Base-by-base conservation (phyloP, 2,329 filamentous ascomycete genomes). In the Microascus cirrosus region DNA sequence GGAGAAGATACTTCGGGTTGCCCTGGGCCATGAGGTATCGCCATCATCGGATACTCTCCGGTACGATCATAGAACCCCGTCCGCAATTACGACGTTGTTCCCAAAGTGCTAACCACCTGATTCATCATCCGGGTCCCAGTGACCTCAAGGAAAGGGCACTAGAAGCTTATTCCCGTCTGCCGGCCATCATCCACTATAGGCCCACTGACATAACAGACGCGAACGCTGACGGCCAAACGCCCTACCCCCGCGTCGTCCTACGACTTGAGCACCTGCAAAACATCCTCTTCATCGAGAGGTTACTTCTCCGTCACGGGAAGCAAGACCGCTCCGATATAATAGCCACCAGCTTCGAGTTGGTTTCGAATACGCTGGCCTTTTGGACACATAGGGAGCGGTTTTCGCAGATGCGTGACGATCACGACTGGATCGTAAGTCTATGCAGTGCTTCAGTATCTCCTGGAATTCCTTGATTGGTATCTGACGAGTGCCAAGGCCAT, bases 281-380 rank as follows among this genome's bases (percentile, higher is more conserved):
- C 45, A 69, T 80, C 2, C 84, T 86, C 59, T 74, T 85, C 11
- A 69, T 84, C 6, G 78, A 85, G 58, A 72, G 83, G 18, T 72
- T 84, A 0, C 67, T 85, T 10, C 70, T 79, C 24, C 80, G 78
- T 20, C 66, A 68, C 2, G 70, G 72, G 0, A 66, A 71, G 13
- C 62, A 67, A 0, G 69, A 71, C 10, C 67, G 71, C 10, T 71
- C 71, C 0, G 68, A 74, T 15, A 66, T 78, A 11, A 65, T 80
- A 7, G 65, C 71, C 1, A 70, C 74, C 24, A 77, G 76, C 48
- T 76, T 73, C 24, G 73, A 79, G 60, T 72, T 80, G 67, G 73
- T 79, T 1, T 70, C 71, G 1, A 62, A 75, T 12, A 77, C 75
- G 0, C 65, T 79, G 6, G 64, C 73, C 4, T 70, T 78, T 53